These are phyloP conservation scores for Phaffia rhodozyma DNA, from an alignment of 1,284 basidiomycete genomes.

Conservation along the genomic window DNA sequence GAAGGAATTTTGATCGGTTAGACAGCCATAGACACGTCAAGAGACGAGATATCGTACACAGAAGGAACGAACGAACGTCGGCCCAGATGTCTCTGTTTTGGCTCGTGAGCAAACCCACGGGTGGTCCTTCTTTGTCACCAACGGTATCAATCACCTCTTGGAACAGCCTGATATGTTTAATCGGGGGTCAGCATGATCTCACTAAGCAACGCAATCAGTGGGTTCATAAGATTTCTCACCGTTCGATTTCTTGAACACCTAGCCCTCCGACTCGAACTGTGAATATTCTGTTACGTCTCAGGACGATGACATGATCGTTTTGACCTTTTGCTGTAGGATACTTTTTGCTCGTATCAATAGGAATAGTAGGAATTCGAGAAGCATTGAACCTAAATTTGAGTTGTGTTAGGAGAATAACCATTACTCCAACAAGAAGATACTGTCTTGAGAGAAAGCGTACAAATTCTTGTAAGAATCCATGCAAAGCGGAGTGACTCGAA, in stretches of 20 bases:
- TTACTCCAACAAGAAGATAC: not conserved
- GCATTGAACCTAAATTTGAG: slow-evolving; percentile 61
- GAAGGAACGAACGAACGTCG: slow-evolving; percentile 43
- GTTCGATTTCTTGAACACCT: slow-evolving; percentile 62
- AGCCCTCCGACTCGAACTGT: slow-evolving; percentile 55
- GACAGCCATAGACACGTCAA: not conserved
- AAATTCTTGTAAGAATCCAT: slow-evolving; percentile 94
- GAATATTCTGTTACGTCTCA: slow-evolving; percentile 85
- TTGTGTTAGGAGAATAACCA: not conserved
- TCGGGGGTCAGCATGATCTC: too few relatives aligned
- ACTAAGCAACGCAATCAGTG: too few relatives aligned
- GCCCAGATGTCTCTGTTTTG: slow-evolving; percentile 89
- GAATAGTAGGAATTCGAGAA: slow-evolving; percentile 68
- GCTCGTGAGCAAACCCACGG: slow-evolving; percentile 71
- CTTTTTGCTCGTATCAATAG: slow-evolving; percentile 71
- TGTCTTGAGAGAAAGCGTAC: slow-evolving; percentile 36
- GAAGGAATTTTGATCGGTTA: not conserved
- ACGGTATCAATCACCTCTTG: slow-evolving; percentile 60
- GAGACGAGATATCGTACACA: not conserved
- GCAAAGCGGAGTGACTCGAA: slow-evolving; percentile 68
- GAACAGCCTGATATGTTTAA: slow-evolving; percentile 48
- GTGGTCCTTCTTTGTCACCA: slow-evolving; percentile 44
- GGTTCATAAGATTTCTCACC: slow-evolving; percentile 31
- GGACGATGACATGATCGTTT: slow-evolving; percentile 80
- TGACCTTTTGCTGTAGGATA: slow-evolving; percentile 49